Conservation (phyloP, 176 grass and related monocot genomes). For the Sorghum bicolor region Sorghum_bicolor_NCBIv3 NC_012871.2:74017501-74018000, state of each 20-base stretch:
- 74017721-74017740: conserved; percentile 8
- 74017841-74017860: not conserved
- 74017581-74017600: conserved; percentile 10
- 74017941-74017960: too few relatives aligned
- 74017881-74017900: too few relatives aligned
- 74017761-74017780: conserved; percentile 41
- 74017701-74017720: not conserved
- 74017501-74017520: not conserved
- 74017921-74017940: too few relatives aligned
- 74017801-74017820: conserved; percentile 3
- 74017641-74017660: not conserved
- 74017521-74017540: not conserved
- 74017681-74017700: not conserved
- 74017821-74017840: conserved; percentile 36
- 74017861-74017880: too few relatives aligned
- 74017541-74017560: not conserved
- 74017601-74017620: not conserved
- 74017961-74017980: too few relatives aligned
- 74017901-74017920: too few relatives aligned
- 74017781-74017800: not conserved
- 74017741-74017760: conserved; percentile 31
- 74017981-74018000: too few relatives aligned
- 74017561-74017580: conserved; percentile 23
- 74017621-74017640: not conserved
- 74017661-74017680: not conserved